Evolutionary conservation across 139 green algal genomes (phyloP), one percentile per base, ranked within the genome.

Genomic region (Micractinium conductrix): DNA sequence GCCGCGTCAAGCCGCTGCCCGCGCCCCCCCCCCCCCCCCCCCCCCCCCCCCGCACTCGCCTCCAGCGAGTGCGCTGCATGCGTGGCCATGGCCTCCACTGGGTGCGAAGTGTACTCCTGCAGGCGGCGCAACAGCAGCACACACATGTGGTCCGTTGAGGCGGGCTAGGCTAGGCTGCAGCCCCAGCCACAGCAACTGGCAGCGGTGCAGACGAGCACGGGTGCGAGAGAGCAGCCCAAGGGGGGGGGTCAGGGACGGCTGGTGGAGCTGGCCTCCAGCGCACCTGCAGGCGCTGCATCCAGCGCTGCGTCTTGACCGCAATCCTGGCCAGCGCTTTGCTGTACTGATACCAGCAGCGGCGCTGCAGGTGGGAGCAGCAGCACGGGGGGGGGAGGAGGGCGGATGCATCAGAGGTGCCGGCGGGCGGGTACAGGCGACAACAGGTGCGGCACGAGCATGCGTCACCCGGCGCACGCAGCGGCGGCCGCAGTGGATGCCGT

Each of bases 241-340:
- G n/a, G n/a, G n/a, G n/a, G n/a, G n/a, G n/a, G n/a, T n/a, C n/a
- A n/a, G n/a, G n/a, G n/a, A n/a, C n/a, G n/a, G n/a, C n/a, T n/a
- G n/a, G n/a, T n/a, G n/a, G n/a, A n/a, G n/a, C n/a, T n/a, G n/a
- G n/a, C n/a, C n/a, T n/a, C n/a, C n/a, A n/a, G n/a, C n/a, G n/a
- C n/a, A n/a, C n/a, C n/a, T n/a, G 79, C 65, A 84, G 79, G 21
- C 45, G 65, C 65, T 68, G 19, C 65, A 78, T 67, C 79, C 79
- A 84, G 40, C 65, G 65, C 22, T 40, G 50, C 44, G 69, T 33
- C 19, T 70, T 70, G 40, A 84, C 44, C 40, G 79, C 79, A 33
- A 60, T 45, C 42, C 62, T 73, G 38, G 63, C 35, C 44, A 84
- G 45, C n/a, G 35, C 44, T 35, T 74, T 73, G 42, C n/a, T 71